These are phyloP conservation scores for Angophora floribunda DNA, from an alignment of 345 rosid genomes.

Conservation along the genomic window DNA sequence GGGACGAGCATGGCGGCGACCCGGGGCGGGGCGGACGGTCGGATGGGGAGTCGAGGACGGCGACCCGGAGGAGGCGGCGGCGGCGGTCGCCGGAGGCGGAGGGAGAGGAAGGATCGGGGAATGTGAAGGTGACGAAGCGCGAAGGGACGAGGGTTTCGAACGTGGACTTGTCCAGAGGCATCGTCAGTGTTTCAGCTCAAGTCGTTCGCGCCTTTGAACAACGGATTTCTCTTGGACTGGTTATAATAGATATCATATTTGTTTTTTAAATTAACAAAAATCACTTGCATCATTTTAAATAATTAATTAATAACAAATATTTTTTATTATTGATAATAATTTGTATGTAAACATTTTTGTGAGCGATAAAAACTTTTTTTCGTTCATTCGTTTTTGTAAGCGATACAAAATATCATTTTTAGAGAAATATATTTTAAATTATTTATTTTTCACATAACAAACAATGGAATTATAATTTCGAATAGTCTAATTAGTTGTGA, in stretches of 20 bases:
- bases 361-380: too few species aligned
- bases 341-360: too few species aligned
- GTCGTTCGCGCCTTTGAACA: background rate
- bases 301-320: too few species aligned
- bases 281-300: too few species aligned
- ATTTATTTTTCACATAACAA: too few species aligned
- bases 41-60: constrained; percentile 67
- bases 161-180: constrained; percentile 44
- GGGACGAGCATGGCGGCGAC: constrained; percentile 77
- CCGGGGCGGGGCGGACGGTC: constrained; percentile 6
- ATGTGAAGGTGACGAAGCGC: constrained; percentile 66
- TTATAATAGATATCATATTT: background rate
- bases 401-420: too few species aligned
- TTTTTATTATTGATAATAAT: too few species aligned
- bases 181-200: background rate
- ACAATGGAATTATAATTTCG: too few species aligned
- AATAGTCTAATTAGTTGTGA: too few species aligned
- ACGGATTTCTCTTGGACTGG: background rate
- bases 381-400: too few species aligned
- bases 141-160: constrained; percentile 50
- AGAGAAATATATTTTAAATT: too few species aligned
- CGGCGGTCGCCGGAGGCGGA: background rate
- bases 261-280: too few species aligned
- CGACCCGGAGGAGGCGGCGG: constrained; percentile 43
- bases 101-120: constrained; percentile 12